Conservation (phyloP, 2,329 filamentous ascomycete genomes). For the Fusarium sulawesiense region DNA sequence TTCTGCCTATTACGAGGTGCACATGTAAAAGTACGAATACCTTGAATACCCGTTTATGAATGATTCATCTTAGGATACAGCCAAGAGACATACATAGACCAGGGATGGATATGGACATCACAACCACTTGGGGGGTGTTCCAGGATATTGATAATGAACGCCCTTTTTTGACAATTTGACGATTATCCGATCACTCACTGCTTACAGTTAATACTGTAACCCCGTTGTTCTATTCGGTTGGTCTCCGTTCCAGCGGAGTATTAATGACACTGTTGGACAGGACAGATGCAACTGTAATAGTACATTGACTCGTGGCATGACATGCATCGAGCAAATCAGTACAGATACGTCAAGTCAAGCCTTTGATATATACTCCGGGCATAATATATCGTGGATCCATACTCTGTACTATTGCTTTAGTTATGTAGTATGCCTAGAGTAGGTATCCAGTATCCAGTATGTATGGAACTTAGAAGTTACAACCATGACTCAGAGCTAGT, state of each 20-base stretch:
- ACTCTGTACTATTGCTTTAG: neutral
- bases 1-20: conserved; percentile 19
- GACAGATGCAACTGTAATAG: neutral
- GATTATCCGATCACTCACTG: conserved; percentile 22
- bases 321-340: conserved; percentile 5
- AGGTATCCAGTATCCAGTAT: neutral
- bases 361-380: neutral
- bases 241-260: conserved; percentile 7
- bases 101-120: conserved; percentile 21
- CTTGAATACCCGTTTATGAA: neutral
- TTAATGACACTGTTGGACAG: conserved; percentile 1
- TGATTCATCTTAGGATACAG: neutral
- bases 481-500: neutral
- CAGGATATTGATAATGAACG: conserved; percentile 27
- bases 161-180: conserved; percentile 31
- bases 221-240: neutral
- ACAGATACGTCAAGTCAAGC: neutral
- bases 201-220: conserved; percentile 13
- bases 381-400: neutral
- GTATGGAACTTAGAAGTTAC: neutral
- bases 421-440: neutral
- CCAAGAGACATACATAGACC: conserved; percentile 12
- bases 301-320: conserved; percentile 20
- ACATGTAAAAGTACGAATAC: conserved; percentile 2
- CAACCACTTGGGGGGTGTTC: conserved; percentile 10